Percentiles rank a stretch among this genome's conserved stretches.
Conservation (phyloP, 1,139 yeast genomes). For the Ashbya aceris region DNA sequence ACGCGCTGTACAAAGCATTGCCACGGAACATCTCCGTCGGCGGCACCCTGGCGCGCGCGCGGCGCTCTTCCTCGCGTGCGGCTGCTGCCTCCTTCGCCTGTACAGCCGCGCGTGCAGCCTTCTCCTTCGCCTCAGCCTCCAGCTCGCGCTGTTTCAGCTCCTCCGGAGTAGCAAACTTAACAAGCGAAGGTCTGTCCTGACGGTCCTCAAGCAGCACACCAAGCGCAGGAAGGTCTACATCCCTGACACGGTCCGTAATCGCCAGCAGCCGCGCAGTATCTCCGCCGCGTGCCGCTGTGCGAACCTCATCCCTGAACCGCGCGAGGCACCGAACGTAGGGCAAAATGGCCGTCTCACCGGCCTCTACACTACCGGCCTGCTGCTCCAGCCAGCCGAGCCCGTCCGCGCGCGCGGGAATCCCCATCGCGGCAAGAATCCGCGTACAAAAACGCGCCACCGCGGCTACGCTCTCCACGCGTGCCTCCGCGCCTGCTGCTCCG, state of each 20-base stretch:
- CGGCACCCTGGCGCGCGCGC: constrained; percentile 57
- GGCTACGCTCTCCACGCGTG: constrained; percentile 57
- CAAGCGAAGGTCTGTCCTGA: constrained; percentile 57
- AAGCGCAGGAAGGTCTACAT: constrained; percentile 54
- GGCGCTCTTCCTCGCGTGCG: constrained; percentile 54
- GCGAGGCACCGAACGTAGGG: constrained; percentile 78
- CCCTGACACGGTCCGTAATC: constrained; percentile 51
- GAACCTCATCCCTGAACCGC: constrained; percentile 70
- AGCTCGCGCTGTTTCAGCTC: constrained; percentile 59
- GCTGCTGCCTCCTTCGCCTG: constrained; percentile 40
- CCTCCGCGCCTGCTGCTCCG: constrained; percentile 38
- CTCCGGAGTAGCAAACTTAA: constrained; percentile 63
- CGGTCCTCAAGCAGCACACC: constrained; percentile 89
- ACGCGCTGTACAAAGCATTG: constrained; percentile 45
- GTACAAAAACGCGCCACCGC: constrained; percentile 64
- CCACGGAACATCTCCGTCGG: constrained; percentile 70
- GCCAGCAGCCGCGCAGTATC: constrained; percentile 47
- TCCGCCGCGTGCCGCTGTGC: constrained; percentile 64
- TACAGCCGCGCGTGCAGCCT: constrained; percentile 30
- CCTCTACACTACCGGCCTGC: constrained; percentile 39
- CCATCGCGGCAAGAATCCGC: constrained; percentile 58
- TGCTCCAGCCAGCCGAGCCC: constrained; percentile 67
- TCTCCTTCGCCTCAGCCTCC: constrained; percentile 50
- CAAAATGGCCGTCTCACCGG: constrained; percentile 58
- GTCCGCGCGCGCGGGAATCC: constrained; percentile 65